Evolutionary conservation across 1,284 basidiomycete genomes (phyloP).

Genomic region (Hymenochaete sp.): DNA sequence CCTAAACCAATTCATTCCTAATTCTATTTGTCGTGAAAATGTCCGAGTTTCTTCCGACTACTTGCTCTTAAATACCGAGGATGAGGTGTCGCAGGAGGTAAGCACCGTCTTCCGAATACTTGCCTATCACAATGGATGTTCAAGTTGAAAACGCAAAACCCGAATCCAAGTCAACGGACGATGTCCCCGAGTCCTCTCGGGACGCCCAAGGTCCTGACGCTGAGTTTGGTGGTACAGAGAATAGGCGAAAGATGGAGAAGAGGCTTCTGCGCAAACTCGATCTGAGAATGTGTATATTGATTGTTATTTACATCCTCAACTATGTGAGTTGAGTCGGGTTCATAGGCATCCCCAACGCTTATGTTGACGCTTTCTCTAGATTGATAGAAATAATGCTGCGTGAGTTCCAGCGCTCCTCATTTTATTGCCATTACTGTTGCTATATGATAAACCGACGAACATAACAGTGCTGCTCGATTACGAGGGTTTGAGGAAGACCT

Average conservation of each 20-base stretch:
- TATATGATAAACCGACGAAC: not conserved
- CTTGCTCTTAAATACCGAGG: too few species aligned
- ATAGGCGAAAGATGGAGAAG: slow-evolving; percentile 19
- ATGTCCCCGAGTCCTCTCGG: not conserved
- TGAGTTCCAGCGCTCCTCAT: slow-evolving; percentile 25
- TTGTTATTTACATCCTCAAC: slow-evolving; percentile 8
- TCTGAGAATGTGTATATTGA: slow-evolving; percentile 26
- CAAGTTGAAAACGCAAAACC: slow-evolving; percentile 22
- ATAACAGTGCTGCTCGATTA: slow-evolving; percentile 50
- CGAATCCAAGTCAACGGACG: too few species aligned
- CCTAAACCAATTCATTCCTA: not conserved
- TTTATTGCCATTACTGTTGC: not conserved
- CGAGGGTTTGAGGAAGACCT: slow-evolving; percentile 67
- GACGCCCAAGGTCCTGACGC: slow-evolving; percentile 11
- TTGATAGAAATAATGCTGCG: slow-evolving; percentile 63
- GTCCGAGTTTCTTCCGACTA: not conserved
- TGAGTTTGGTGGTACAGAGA: slow-evolving; percentile 22
- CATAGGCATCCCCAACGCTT: not conserved
- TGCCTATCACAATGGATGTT: slow-evolving; percentile 4
- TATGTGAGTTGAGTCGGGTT: slow-evolving; percentile 5
- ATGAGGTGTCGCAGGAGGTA: slow-evolving; percentile 4
- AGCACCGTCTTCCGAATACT: not conserved
- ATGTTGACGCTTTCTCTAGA: slow-evolving; percentile 21
- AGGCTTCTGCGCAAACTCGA: slow-evolving; percentile 24
- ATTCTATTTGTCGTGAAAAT: not conserved